phyloP scores from a whole-genome alignment of 768 basidiomycete genomes.

The Termitomyces bulborhizus region DNA sequence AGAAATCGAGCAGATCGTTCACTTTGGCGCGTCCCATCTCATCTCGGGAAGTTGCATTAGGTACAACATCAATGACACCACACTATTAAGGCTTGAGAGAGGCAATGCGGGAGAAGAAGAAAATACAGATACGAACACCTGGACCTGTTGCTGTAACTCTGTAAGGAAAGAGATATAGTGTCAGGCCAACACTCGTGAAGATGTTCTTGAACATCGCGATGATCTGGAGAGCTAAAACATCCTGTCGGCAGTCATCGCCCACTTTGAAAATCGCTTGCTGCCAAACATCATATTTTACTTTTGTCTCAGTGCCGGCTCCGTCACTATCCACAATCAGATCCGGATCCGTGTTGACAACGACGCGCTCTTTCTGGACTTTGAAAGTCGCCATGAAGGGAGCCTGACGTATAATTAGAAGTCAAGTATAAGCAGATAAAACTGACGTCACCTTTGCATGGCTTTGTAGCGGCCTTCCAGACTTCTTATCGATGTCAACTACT shows the following conservation, averaged over 20 bases:
- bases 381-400: conserved; percentile 99
- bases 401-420: conserved; percentile 32
- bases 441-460: conserved; percentile 88
- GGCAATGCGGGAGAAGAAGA: neutral
- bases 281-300: conserved; percentile 81
- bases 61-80: conserved; percentile 97
- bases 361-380: conserved; percentile 86
- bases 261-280: conserved; percentile 99
- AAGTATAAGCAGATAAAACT: neutral
- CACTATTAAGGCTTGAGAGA: conserved; percentile 45
- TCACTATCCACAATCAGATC: conserved; percentile 67
- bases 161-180: conserved; percentile 91
- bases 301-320: conserved; percentile 50
- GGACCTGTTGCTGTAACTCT: conserved; percentile 96
- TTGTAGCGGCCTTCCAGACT: conserved; percentile 92
- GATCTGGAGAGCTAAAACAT: conserved; percentile 93
- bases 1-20: conserved; percentile 93
- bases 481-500: conserved; percentile 96
- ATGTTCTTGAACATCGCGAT: conserved; percentile 99
- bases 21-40: conserved; percentile 99
- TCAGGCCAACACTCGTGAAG: conserved; percentile 83
- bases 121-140: conserved; percentile 54
- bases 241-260: conserved; percentile 97
- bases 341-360: conserved; percentile 62
- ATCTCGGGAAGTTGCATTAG: conserved; percentile 94